phyloP scores from a whole-genome alignment of 345 rosid species.

The Hibiscus trionum region DNA sequence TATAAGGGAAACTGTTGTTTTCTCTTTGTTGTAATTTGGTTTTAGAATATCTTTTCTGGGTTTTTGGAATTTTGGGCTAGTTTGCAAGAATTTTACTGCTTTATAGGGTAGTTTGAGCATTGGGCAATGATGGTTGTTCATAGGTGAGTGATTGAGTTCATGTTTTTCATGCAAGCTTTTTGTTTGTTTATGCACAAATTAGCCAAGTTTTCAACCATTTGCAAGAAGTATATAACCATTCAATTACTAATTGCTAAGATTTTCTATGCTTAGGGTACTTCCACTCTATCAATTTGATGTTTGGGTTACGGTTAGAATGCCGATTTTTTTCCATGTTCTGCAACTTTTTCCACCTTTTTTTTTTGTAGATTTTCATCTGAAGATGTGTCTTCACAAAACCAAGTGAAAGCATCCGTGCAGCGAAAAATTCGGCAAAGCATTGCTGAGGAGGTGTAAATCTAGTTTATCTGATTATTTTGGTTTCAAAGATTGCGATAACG shows the following conservation, averaged over 20 bases:
- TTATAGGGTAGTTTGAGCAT: neutral
- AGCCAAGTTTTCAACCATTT: neutral
- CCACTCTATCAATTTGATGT: neutral
- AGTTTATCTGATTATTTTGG: neutral
- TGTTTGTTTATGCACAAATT: neutral
- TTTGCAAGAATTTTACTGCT: neutral
- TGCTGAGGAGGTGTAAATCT: constrained; percentile 69
- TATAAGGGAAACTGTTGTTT: neutral
- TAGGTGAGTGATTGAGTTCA: neutral
- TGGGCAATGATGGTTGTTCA: neutral
- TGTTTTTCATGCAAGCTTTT: neutral
- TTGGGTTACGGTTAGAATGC: neutral
- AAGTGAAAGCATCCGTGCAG: constrained; percentile 98
- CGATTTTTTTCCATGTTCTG: neutral
- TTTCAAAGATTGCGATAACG: neutral
- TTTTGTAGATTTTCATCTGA: constrained; percentile 66
- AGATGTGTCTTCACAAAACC: constrained; percentile 93
- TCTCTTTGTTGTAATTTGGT: neutral
- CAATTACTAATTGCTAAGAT: neutral
- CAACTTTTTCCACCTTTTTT: neutral
- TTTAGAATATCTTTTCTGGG: neutral
- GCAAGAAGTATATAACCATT: neutral
- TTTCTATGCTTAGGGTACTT: neutral
- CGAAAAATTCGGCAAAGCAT: constrained; percentile 92
- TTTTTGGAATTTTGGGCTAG: neutral